phyloP scores from a whole-genome alignment of 1,284 basidiomycete genomes.

The Kwoniella shivajii region DNA sequence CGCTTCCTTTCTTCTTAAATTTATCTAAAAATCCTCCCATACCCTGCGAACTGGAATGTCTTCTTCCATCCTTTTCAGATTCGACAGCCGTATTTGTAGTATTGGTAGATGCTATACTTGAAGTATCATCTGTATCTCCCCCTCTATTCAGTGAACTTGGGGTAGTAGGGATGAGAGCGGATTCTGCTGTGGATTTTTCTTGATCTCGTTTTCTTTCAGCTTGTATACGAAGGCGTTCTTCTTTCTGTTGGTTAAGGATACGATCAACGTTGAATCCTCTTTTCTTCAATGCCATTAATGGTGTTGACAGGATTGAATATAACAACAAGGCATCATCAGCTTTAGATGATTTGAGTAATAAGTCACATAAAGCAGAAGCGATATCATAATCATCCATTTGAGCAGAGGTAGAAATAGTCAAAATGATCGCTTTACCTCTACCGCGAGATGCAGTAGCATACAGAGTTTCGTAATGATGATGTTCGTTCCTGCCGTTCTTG shows the following conservation, averaged over 20 bases:
- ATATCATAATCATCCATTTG: constrained; percentile 91
- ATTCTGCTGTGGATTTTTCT: constrained; percentile 40
- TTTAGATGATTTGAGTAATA: constrained; percentile 73
- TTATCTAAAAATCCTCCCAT: background rate
- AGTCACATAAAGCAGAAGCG: constrained; percentile 73
- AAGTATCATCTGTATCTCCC: background rate
- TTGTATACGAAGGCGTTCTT: constrained; percentile 66
- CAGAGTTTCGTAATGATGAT: constrained; percentile 54
- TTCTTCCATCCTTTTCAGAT: background rate
- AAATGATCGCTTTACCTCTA: constrained; percentile 63
- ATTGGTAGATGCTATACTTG: background rate
- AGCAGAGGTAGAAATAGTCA: constrained; percentile 73
- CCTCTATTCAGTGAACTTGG: background rate
- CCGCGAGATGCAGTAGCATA: constrained; percentile 69
- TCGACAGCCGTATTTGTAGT: constrained; percentile 9
- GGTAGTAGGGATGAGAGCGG: background rate
- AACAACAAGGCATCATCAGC: constrained; percentile 82
- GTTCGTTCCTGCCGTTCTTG: constrained; percentile 29
- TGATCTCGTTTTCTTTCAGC: constrained; percentile 39
- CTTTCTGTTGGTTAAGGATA: constrained; percentile 81
- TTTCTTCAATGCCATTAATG: constrained; percentile 77
- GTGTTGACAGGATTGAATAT: constrained; percentile 90
- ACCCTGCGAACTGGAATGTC: background rate
- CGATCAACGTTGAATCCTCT: constrained; percentile 73
- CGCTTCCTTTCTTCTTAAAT: background rate